Evolutionary conservation across 2,329 filamentous ascomycete species (phyloP), one percentile per base, ranked within the genome.

Genomic region (Aureobasidium sp.): DNA sequence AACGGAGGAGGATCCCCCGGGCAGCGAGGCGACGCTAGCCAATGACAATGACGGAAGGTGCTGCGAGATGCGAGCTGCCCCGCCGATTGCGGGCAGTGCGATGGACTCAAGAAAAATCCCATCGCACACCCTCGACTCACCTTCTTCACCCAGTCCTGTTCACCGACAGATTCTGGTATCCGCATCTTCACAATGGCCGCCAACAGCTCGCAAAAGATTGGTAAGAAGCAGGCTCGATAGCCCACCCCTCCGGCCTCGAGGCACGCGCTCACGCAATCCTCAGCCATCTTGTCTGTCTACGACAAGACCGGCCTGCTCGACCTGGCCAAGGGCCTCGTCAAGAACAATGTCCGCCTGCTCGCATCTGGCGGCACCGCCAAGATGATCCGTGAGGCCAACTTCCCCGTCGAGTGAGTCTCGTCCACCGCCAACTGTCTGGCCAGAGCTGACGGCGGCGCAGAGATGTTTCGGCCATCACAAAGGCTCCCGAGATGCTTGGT

Each of bases 281-380:
- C 63, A 79, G 94, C 94, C 68, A 97, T 99, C 73, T 84, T 99
- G 75, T 97, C 93, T 68, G 94, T 97, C 81, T 97, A 94, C 75
- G 91, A 99, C 84, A 99, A 99, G 87, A 97, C 93, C 62, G 94
- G 92, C 64, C 84, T 96, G 68, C 80, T 97, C 68, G 92, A 97
- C 78, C 83, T 97, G 69, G 91, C 91, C 71, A 96, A 96, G 78
- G 91, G 91, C 70, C 85, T 97, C 56, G 84, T 89, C 73, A 85
- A 93, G 81, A 85, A 95, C 73, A 88, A 94, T 85, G 89, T 96
- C 69, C 89, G 91, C 69, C 87, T 99, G 67, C 84, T 99, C 63
- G 94, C 94, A 61, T 97, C 93, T 63, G 94, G 94, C 64, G 94
- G 94, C 70, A 99, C 94, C 52, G 88, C 94, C 67, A 94, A 88